These are phyloP conservation scores for Camellia sinensis DNA, from an alignment of 148 eudicot genomes.

Conservation along the genomic window DNA sequence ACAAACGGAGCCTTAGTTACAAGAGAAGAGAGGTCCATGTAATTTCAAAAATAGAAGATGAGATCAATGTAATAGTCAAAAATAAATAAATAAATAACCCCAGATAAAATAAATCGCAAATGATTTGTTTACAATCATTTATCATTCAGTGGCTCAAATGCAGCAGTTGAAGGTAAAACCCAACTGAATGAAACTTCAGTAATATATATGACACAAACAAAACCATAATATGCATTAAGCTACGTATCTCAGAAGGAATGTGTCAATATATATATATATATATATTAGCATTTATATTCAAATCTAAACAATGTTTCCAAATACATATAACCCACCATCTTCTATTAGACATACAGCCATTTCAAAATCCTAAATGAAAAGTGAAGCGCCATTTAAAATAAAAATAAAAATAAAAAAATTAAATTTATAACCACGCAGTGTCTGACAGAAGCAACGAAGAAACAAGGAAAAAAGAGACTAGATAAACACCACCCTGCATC, in stretches of 20 bases:
- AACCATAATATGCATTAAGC: not conserved
- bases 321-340: conserved; percentile 6
- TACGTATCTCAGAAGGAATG: not conserved
- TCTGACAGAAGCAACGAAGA: not conserved
- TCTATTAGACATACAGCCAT: conserved; percentile 9
- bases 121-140: too few species aligned
- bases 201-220: too few species aligned
- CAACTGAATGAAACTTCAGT: not conserved
- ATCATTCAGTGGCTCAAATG: too few species aligned
- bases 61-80: too few species aligned
- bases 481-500: conserved; percentile 37
- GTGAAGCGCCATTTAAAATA: not conserved
- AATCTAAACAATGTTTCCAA: conserved; percentile 8
- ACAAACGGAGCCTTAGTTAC: too few species aligned
- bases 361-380: conserved; percentile 18
- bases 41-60: too few species aligned
- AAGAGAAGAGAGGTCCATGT: too few species aligned
- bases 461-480: conserved; percentile 17
- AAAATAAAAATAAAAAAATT: not conserved
- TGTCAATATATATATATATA: too few species aligned
- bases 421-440: conserved; percentile 3
- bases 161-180: not conserved
- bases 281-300: not conserved
- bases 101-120: too few species aligned
- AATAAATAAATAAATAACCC: too few species aligned